Percentiles rank a stretch among this genome's conserved stretches.
Evolutionary conservation across 345 rosid species (phyloP).

Genomic region (Limnanthes douglasii): DNA sequence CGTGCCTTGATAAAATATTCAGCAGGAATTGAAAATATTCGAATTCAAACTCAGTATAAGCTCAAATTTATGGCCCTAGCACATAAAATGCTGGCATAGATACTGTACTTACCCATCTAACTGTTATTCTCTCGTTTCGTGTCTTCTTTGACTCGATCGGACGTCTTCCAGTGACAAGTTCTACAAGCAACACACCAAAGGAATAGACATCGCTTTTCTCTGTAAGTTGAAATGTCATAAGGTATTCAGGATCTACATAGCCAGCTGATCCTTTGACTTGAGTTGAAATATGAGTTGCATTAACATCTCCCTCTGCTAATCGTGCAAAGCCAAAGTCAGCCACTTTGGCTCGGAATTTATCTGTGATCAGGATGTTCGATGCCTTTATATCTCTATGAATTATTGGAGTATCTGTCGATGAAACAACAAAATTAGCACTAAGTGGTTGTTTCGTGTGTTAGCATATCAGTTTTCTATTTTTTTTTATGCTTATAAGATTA

Average conservation of each 20-base stretch:
- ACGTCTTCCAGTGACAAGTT: constrained; percentile 54
- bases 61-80: too few relatives aligned
- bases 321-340: constrained; percentile 91
- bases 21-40: too few relatives aligned
- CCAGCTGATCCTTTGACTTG: constrained; percentile 74
- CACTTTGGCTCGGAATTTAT: constrained; percentile 81
- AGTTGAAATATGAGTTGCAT: constrained; percentile 63
- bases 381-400: constrained; percentile 92
- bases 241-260: constrained; percentile 75
- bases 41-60: too few relatives aligned
- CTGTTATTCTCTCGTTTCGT: constrained; percentile 31
- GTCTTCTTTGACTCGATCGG: constrained; percentile 53
- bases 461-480: too few relatives aligned
- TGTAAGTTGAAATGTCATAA: constrained; percentile 59
- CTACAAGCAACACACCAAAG: constrained; percentile 71
- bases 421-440: constrained; percentile 4
- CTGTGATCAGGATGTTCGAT: constrained; percentile 55
- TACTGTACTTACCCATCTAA: constrained; percentile 45
- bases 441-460: not conserved
- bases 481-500: too few relatives aligned
- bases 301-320: constrained; percentile 32
- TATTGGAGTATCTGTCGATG: constrained; percentile 57
- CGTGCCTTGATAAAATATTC: too few relatives aligned
- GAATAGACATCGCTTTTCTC: constrained; percentile 86
- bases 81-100: too few relatives aligned